Conservation (phyloP, 345 rosid species). For the Xanthoceras sorbifolium region DNA sequence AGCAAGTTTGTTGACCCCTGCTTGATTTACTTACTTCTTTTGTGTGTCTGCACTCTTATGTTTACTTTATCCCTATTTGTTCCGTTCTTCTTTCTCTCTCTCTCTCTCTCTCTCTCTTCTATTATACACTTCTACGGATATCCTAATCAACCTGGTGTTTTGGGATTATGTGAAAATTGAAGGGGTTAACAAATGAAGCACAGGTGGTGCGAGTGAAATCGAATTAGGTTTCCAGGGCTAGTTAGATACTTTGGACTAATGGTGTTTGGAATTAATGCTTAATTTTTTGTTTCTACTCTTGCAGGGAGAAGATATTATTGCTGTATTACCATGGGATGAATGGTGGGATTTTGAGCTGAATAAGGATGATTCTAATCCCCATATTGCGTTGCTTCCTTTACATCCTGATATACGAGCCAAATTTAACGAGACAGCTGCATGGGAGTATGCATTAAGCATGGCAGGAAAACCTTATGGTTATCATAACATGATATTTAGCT, state of each 20-base stretch:
- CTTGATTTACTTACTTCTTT: too few species aligned
- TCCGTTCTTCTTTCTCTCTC: too few species aligned
- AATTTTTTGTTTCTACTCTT: slow-evolving; percentile 3
- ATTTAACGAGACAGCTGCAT: slow-evolving; percentile 91
- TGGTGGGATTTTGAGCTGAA: slow-evolving; percentile 98
- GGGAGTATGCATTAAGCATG: slow-evolving; percentile 97
- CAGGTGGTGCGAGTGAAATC: too few species aligned
- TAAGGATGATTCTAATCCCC: slow-evolving; percentile 92
- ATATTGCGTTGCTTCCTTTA: slow-evolving; percentile 87
- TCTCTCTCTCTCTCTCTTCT: too few species aligned
- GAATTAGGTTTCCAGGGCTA: not conserved
- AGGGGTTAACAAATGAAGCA: not conserved
- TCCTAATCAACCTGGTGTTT: not conserved
- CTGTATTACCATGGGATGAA: slow-evolving; percentile 89
- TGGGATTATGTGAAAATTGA: not conserved
- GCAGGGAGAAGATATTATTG: slow-evolving; percentile 88
- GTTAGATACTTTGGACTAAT: not conserved
- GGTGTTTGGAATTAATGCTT: too few species aligned
- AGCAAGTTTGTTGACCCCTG: too few species aligned
- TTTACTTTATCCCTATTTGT: too few species aligned
- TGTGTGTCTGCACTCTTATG: too few species aligned
- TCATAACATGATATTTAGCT: slow-evolving; percentile 97
- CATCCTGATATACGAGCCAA: slow-evolving; percentile 83
- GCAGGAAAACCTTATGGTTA: slow-evolving; percentile 88
- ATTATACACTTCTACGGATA: too few species aligned